Evolutionary conservation across 169 alveolate genomes (phyloP).

Genomic region (Theileria orientalis): DNA sequence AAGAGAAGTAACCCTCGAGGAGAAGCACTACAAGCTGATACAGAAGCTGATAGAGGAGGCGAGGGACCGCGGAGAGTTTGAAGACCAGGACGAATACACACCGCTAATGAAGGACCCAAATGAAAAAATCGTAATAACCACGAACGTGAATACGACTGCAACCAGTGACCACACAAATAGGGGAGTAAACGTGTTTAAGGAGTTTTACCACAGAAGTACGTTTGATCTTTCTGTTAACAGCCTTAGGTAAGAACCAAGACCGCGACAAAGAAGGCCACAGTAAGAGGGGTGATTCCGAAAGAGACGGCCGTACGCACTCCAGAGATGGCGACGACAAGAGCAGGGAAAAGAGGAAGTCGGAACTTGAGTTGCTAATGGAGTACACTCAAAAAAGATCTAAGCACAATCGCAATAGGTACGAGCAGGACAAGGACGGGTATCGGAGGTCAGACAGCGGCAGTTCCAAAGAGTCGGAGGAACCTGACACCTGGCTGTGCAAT

Average conservation of each 20-base stretch:
- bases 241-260: neutral
- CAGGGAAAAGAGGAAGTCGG: slow-evolving; percentile 37
- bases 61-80: slow-evolving; percentile 39
- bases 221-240: too few species aligned
- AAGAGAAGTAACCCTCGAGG: slow-evolving; percentile 62
- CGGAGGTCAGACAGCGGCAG: neutral
- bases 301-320: too few species aligned
- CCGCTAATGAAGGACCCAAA: slow-evolving; percentile 53
- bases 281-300: too few species aligned
- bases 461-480: neutral
- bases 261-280: neutral
- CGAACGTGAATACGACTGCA: slow-evolving; percentile 21
- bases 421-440: neutral
- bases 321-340: neutral
- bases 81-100: slow-evolving; percentile 60
- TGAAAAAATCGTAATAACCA: slow-evolving; percentile 47
- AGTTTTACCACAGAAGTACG: slow-evolving; percentile 26
- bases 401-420: neutral
- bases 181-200: slow-evolving; percentile 42
- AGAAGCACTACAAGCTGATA: slow-evolving; percentile 57
- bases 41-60: slow-evolving; percentile 61
- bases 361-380: slow-evolving; percentile 41
- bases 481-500: slow-evolving; percentile 34
- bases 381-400: neutral
- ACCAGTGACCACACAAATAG: slow-evolving; percentile 8